A percentile compares a stretch with the other conserved stretches of the same genome.
Conservation (phyloP, 345 rosid genomes). For the Erucastrum elatum region DNA sequence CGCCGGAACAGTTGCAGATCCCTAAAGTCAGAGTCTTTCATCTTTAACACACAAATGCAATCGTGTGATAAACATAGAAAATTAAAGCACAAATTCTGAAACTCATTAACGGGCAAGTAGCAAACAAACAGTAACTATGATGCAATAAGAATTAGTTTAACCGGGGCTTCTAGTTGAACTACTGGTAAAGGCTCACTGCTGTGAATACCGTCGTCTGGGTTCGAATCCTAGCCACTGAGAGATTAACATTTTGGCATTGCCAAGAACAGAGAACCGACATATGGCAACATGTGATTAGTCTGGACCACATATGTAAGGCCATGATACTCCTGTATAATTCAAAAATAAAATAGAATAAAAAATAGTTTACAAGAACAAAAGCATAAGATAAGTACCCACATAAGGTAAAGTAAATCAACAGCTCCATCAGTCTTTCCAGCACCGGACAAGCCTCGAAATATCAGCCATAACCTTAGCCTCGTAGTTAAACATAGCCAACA, state of each 20-base stretch:
- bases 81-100: background rate
- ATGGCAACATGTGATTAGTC: too few relatives aligned
- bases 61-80: background rate
- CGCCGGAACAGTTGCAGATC: background rate
- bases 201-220: too few relatives aligned
- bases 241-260: too few relatives aligned
- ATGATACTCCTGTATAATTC: background rate
- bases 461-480: conserved; percentile 99
- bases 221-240: too few relatives aligned
- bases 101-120: conserved; percentile 11
- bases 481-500: conserved; percentile 94
- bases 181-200: too few relatives aligned
- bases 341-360: background rate
- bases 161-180: too few relatives aligned
- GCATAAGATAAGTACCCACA: conserved; percentile 24
- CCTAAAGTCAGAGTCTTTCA: conserved; percentile 5
- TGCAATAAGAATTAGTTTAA: conserved; percentile 1
- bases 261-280: too few relatives aligned
- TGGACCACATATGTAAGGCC: too few relatives aligned
- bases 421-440: conserved; percentile 69
- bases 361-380: conserved; percentile 11
- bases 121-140: conserved; percentile 17
- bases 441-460: conserved; percentile 76
- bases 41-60: conserved; percentile 14
- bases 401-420: conserved; percentile 44